Base-by-base conservation (phyloP, 208 protist species). In the Acanthamoeba castellanii region DNA sequence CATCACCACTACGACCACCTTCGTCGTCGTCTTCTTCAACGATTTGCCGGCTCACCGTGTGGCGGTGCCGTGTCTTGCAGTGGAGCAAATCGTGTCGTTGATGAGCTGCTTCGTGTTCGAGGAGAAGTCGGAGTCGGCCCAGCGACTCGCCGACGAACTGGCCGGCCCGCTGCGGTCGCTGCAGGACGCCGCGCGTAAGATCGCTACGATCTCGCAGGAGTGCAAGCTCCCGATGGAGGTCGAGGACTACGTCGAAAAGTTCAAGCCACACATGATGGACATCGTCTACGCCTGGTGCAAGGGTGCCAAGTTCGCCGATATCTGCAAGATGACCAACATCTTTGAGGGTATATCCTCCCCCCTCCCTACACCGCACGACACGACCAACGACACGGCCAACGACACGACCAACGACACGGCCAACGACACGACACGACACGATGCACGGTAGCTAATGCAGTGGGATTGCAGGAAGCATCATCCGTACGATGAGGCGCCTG, bases 41-140 rank as follows among this genome's bases (percentile, higher is more conserved):
- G 20, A 50, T 52, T 27, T 74, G 18, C 59, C 16, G 50, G 14
- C 50, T 55, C 50, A 55, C 50, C 50, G 13, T 1, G 1, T 18
- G 50, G 7, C 8, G 50, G 50, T 18, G 50, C 1, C 50, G 50
- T 18, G 18, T 6, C 34, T 4, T 16, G 37, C 74, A 45, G 94
- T 96, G 7, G 98, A 99, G 95, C 99, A 99, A 98, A 98, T 98
- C 96, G 98, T 99, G 16, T 98, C 98, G 18, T 96, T 99, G 34
- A 96, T 99, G 59, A 99, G 98, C 20, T 99, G 98, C 95, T 97
- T 99, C 70, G 98, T 99, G 1, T 99, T 99, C 95, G 98, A 99
- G 42, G 98, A 99, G 93, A 98, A 97, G 59, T 98, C 98, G 84
- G 98, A 98, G 66, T 97, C 98, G 34, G 22, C 22, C 45, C 93